Evolutionary conservation across 768 basidiomycete genomes (phyloP), one percentile per base, ranked within the genome.

Genomic region (Auricularia sp.): DNA sequence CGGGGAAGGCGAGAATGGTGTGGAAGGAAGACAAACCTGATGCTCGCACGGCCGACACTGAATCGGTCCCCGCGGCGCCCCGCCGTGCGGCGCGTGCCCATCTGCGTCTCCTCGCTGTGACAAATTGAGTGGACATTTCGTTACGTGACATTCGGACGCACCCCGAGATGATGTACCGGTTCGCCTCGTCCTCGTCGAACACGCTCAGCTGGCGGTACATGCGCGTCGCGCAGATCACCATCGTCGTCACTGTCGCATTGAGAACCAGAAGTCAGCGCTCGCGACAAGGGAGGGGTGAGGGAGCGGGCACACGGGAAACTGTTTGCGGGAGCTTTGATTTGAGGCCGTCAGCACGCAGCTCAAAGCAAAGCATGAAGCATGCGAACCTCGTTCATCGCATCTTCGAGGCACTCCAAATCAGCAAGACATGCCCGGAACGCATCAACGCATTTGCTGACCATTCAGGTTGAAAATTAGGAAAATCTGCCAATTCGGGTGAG

Each of bases 151-250:
- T 14, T 42, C 2, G 39, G 3, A 42, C 39, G 39, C 39, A 42
- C 39, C 39, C 6, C 39, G n/a, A 29, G n/a, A 18, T 3, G 89
- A 90, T 33, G 83, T 73, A 90, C 89, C 39, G 39, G 39, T 42
- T 42, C 39, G 39, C 39, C 39, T 42, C 39, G 39, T 42, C 39
- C 3, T 42, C 39, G 47, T 51, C 47, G 47, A 51, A 51, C 47
- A 21, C 21, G 47, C 47, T 51, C 8, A 51, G 47, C 47, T 16
- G 14, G 18, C 47, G 14, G 47, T 51, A 51, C 47, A 51, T 51
- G 18, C 47, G 14, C 47, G 47, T 18, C 47, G 47, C 47, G 47
- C 47, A 51, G 47, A 51, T 51, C 18, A 51, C 47, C 47, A 51
- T 51, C 47, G 47, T 51, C 47, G 21, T 21, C 18, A 51, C 47